A percentile compares a stretch with the other conserved stretches of the same genome.
These are phyloP conservation scores for Somion occarium DNA, from an alignment of 1,284 basidiomycete genomes.

Conservation along the genomic window DNA sequence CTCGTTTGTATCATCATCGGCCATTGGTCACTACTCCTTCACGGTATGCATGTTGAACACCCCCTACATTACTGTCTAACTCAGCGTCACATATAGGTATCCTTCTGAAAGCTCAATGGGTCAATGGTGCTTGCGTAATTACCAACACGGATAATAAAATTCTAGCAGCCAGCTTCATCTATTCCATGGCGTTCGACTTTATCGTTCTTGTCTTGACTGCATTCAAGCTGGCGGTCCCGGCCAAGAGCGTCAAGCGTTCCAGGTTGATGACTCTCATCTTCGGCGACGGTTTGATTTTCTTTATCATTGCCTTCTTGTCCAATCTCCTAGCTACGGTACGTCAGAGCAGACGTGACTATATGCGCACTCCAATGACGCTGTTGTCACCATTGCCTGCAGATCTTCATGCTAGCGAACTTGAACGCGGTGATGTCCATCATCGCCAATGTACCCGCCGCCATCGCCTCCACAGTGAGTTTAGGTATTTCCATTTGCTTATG, in stretches of 20 bases:
- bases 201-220: slow-evolving; percentile 54
- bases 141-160: slow-evolving; percentile 49
- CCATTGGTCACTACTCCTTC: slow-evolving; percentile 66
- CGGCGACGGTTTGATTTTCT: slow-evolving; percentile 29
- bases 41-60: slow-evolving; percentile 10
- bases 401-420: slow-evolving; percentile 28
- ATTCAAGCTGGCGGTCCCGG: slow-evolving; percentile 30
- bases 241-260: slow-evolving; percentile 13
- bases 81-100: slow-evolving; percentile 31
- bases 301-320: slow-evolving; percentile 28
- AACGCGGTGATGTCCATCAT: slow-evolving; percentile 31
- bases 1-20: slow-evolving; percentile 58
- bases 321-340: slow-evolving; percentile 26
- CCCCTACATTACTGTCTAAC: background rate
- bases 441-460: slow-evolving; percentile 30
- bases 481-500: background rate
- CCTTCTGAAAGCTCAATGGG: slow-evolving; percentile 51
- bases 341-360: no score
- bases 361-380: no score
- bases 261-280: slow-evolving; percentile 26
- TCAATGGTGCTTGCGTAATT: slow-evolving; percentile 50
- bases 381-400: background rate
- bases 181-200: slow-evolving; percentile 71
- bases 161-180: slow-evolving; percentile 64
- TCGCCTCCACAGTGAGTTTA: slow-evolving; percentile 25